Percentiles rank a stretch among this genome's conserved stretches.
Conservation (phyloP, 2,329 filamentous ascomycete species). For the Pyricularia pennisetigena region DNA sequence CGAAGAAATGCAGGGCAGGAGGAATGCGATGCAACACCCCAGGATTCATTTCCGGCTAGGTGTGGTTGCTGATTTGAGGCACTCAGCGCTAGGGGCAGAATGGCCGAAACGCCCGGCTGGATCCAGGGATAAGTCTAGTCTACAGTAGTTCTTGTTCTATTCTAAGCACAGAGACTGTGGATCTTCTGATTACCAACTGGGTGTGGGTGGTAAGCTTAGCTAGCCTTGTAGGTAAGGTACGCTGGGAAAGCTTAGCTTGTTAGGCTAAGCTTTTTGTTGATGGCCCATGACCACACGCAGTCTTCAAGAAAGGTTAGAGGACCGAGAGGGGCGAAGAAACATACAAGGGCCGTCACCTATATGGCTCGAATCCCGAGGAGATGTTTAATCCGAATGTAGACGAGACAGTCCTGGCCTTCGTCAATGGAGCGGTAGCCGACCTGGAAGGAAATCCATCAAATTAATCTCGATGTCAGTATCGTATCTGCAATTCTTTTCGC, state of each 20-base stretch:
- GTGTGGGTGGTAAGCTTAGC: not conserved
- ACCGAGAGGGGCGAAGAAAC: not conserved
- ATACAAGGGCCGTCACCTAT: not conserved
- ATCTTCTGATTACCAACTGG: not conserved
- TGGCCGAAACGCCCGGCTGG: not conserved
- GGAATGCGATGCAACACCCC: not conserved
- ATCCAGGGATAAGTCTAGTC: not conserved
- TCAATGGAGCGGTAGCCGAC: not conserved
- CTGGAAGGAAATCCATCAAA: not conserved
- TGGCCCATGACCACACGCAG: not conserved
- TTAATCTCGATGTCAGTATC: not conserved
- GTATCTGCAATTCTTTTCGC: not conserved
- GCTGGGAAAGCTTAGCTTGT: not conserved
- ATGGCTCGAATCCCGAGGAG: not conserved
- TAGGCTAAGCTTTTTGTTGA: not conserved
- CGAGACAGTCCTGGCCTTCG: not conserved
- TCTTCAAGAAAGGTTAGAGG: not conserved
- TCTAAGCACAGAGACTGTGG: not conserved
- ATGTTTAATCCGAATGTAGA: not conserved
- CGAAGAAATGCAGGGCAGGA: not conserved
- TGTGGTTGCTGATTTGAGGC: not conserved
- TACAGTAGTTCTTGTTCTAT: not conserved
- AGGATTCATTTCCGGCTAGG: not conserved
- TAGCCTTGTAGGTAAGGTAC: not conserved
- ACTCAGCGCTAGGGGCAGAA: not conserved